A percentile compares a stretch with the other conserved stretches of the same genome.
These are phyloP conservation scores for Aureobasidium leucospermi DNA, from an alignment of 2,329 filamentous ascomycete genomes.

Conservation along the genomic window DNA sequence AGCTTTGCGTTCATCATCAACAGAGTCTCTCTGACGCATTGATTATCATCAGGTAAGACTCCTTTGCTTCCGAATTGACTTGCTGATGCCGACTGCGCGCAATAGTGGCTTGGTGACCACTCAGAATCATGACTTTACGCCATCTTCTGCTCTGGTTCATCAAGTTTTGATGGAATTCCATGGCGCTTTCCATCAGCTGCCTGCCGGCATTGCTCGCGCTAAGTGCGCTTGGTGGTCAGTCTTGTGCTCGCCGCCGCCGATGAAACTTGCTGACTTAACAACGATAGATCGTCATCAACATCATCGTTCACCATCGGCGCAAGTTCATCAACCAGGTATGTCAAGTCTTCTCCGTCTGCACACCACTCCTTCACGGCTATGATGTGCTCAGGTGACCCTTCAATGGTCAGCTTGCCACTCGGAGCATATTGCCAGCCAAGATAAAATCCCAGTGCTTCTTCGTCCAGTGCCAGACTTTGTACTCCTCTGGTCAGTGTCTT, in stretches of 20 bases:
- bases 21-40: background rate
- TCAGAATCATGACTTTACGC: background rate
- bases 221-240: background rate
- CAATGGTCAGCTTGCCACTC: background rate
- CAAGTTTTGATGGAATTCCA: background rate
- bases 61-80: no score
- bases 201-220: background rate
- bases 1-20: background rate
- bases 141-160: background rate
- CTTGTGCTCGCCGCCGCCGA: background rate
- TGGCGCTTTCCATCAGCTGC: background rate
- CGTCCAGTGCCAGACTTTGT: background rate
- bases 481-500: background rate
- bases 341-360: background rate
- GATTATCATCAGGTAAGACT: background rate
- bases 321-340: background rate
- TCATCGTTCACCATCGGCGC: background rate
- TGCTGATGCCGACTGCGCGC: background rate
- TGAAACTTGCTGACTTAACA: background rate
- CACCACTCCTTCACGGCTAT: slow-evolving; percentile 6
- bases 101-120: background rate
- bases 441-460: background rate
- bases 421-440: background rate
- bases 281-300: background rate
- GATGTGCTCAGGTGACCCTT: slow-evolving; percentile 1